Evolutionary conservation across 495 filamentous ascomycete genomes (phyloP), one percentile per base, ranked within the genome.

Genomic region (Melanomma pulvis-pyrius): DNA sequence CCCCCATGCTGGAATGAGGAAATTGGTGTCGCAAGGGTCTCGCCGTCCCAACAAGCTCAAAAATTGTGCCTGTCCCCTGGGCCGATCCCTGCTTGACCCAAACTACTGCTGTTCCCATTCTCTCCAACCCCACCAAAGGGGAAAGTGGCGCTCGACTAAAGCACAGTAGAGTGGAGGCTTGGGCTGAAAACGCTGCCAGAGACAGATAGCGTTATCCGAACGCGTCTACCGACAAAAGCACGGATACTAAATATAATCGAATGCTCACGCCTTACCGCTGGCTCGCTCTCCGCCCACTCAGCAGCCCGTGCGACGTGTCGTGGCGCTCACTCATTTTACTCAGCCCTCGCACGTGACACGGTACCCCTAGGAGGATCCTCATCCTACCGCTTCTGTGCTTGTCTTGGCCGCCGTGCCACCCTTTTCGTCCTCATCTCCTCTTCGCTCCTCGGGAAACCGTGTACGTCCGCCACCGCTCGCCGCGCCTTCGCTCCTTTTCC

Each of bases 401-500:
- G 54, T 4, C 54, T 57, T 29, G 54, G 54, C 54, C 36, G 30
- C 54, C 5, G 54, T 57, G 32, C 57, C 57, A 60, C 39, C 57
- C 57, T 50, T 60, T 47, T 60, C 28, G 39, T 61, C 44, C 21
- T 61, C 59, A 5, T 52, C 47, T 51, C 30, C 46, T 30, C 32
- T 17, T 39, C 28, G 2, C 17, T 44, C 3, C 26, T 28, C 52
- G 21, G 36, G 29, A 34, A 22, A 47, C 59, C 60, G 44, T 30
- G 26, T 28, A 2, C 19, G 6, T 28, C 49, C 30, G 25, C 48
- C 60, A 34, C 34, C 26, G 47, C 29, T 15, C 28, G 12, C 34
- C 29, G 19, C 50, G 30, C 50, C 8, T 36, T 26, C 39, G 25
- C 36, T 57, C 52, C 32, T 41, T 34, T 64, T 47, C 48, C 26